These are phyloP conservation scores for Pelargonium fulgidum DNA, from an alignment of 441 rosid genomes.

Conservation along the genomic window DNA sequence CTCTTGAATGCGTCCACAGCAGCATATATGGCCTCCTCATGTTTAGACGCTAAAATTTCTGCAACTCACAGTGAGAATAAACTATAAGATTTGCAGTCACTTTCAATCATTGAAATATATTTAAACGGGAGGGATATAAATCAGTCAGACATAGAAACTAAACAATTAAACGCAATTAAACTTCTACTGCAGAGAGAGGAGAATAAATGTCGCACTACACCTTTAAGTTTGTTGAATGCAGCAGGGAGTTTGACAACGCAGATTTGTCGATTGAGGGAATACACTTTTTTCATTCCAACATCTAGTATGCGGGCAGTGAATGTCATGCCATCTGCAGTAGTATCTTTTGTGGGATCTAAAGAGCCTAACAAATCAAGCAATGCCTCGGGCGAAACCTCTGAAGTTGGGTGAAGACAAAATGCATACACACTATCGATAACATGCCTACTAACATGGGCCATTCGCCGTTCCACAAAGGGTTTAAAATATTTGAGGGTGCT, in stretches of 20 bases:
- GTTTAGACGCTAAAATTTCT: constrained; percentile 80
- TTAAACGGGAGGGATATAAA: not conserved
- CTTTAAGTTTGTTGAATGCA: constrained; percentile 71
- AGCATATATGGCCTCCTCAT: constrained; percentile 82
- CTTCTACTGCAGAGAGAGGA: not conserved
- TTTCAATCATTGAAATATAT: not conserved
- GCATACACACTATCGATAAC: constrained; percentile 62
- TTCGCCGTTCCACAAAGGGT: constrained; percentile 50
- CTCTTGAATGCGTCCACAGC: constrained; percentile 72
- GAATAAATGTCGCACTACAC: constrained; percentile 25
- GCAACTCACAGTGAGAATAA: constrained; percentile 25
- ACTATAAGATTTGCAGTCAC: not conserved
- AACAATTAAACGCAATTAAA: not conserved
- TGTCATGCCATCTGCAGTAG: constrained; percentile 64
- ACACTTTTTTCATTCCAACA: constrained; percentile 64
- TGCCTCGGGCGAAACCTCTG: constrained; percentile 57
- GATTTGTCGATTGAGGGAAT: constrained; percentile 52
- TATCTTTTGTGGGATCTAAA: constrained; percentile 51
- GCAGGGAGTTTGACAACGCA: constrained; percentile 65
- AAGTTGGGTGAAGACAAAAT: constrained; percentile 45
- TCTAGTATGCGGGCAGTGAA: constrained; percentile 70
- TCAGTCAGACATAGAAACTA: not conserved
- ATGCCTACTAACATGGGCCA: constrained; percentile 57
- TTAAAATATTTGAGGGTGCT: constrained; percentile 53
- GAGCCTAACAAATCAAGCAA: constrained; percentile 57